A percentile compares a stretch with the other conserved stretches of the same genome.
phyloP scores from a whole-genome alignment of 305 asterid species.

The Fraxinus baroniana region DNA sequence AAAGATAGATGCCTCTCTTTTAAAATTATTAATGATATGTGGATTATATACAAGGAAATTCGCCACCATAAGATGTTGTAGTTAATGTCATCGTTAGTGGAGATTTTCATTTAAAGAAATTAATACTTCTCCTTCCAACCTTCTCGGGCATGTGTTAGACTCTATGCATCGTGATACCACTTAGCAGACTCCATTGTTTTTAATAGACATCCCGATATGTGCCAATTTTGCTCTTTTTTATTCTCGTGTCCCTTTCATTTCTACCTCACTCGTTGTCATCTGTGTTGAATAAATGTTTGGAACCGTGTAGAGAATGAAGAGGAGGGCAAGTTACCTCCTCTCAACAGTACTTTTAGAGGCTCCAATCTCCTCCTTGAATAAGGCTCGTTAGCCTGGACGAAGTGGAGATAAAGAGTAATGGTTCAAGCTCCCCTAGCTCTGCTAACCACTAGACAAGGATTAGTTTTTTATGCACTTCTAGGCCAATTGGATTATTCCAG shows the following conservation, averaged over 20 bases:
- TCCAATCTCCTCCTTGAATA: neutral
- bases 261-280: conserved; percentile 12
- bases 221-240: neutral
- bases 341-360: neutral
- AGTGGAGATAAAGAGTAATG: no score
- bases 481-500: no score
- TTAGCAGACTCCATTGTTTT: neutral
- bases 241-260: conserved; percentile 15
- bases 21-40: neutral
- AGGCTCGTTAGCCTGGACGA: neutral
- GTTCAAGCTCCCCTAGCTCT: no score
- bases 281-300: neutral
- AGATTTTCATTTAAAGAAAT: neutral
- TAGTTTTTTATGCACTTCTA: no score
- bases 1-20: neutral
- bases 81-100: neutral
- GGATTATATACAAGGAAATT: neutral
- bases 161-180: neutral
- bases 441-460: no score
- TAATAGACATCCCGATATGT: neutral
- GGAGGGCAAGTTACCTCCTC: neutral
- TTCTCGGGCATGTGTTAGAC: neutral
- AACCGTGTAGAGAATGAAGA: neutral
- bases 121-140: neutral
- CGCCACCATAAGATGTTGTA: neutral